Base-by-base conservation (phyloP, 805 yeast genomes). In the Sugiyamaella smithiae region DNA sequence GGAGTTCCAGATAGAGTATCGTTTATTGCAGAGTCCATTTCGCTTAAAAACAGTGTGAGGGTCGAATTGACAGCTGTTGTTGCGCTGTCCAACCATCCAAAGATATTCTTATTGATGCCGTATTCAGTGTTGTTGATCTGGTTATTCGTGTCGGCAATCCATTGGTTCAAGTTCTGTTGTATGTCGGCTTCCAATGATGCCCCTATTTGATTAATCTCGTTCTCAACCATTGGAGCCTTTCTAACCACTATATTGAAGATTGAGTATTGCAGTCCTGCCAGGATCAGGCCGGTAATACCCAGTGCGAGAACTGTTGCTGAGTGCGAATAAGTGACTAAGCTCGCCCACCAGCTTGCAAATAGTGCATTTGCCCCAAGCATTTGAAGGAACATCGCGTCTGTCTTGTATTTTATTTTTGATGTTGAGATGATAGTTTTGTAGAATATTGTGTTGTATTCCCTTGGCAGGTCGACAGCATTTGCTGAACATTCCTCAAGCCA, bases 1-100 rank as follows among this genome's bases (percentile, higher is more conserved):
- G 85, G 77, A 0, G 97, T 88, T 2, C 74, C 74, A 4, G 82
- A 80, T 66, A 93, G 89, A 0, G 81, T 72, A 6, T 73, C 71
- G 24, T 72, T 71, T 4, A 93, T 64, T 0, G 81, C 80, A 2
- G 61, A 58, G 60, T 85, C 82, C 70, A 90, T 75, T n/a, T 68
- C 72, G 2, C 62, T 67, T 44, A 84, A 72, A 63, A 89, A 83
- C 1, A 64, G 67, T 17, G 73, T 66, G 1, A 88, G 70, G 0
- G 96, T 85, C 6, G 66, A 53, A 59, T 87, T 87, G 1, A 88
- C 66, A 0, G 82, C 62, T 0, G 63, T 57, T 0, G 93, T 77
- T 0, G 88, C 74, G 1, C 71, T 69, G 45, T 74, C 71, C 0
- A 87, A 73, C 78, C 85, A 78, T 0, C 86, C 85, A 52, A 90